Base-by-base conservation (phyloP, 768 basidiomycete genomes). In the Mycena crocata region DNA sequence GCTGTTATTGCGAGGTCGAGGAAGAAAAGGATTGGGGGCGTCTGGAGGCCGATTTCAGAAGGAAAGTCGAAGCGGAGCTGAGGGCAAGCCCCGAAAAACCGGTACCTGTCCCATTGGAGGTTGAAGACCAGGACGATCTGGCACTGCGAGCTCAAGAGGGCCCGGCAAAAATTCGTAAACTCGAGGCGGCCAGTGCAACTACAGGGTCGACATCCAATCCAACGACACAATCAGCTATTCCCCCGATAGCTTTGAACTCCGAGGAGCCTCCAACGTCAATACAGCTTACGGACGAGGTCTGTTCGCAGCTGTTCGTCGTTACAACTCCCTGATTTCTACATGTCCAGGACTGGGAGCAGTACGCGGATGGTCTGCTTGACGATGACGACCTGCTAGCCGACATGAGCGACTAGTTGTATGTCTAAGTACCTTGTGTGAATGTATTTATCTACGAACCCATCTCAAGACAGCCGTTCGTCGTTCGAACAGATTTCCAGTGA, bases 21-120 rank as follows among this genome's bases (percentile, higher is more conserved):
- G 72, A 74, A 6, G 92, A 94, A 37, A 82, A 83, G 49, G 85
- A 93, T 68, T 95, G 92, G 93, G 79, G 76, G 0, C 56, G 62
- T n/a, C 66, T 80, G 34, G 75, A 81, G 55, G 40, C 66, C 56
- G 66, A 67, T n/a, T 57, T 76, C 26, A 57, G 64, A 19, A 69
- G 76, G 17, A 32, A 44, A 5, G 24, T 52, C 9, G 51, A 55
- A 32, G 28, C 13, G 7, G 45, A 66, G 28, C 31, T 55, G 14
- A 2, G 19, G 13, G 44, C 24, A 2, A 15, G 51, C 30, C 26
- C 9, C 5, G 37, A 49, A n/a, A n/a, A 28, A 46, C 55, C 64
- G 13, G 31, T 44, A 17, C 48, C 60, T 14, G 50, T 51, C 10
- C 50, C 39, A 0, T 42, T 46, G 5, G 66, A 62, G 31, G 57